Base-by-base conservation (phyloP, 1,284 basidiomycete species). In the Trichosporon faecale region DNA sequence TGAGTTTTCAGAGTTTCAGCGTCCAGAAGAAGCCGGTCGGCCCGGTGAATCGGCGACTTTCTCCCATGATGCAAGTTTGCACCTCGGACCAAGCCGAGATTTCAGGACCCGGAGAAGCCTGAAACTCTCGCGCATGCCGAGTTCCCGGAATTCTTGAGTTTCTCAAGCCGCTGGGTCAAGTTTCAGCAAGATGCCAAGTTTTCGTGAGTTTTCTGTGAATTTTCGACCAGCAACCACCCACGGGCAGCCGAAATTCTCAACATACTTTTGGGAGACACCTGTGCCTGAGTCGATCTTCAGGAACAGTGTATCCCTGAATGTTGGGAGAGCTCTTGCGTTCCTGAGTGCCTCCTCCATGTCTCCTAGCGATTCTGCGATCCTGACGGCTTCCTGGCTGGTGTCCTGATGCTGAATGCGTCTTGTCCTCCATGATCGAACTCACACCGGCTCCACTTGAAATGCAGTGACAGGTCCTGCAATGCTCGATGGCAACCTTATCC, bases 281-380 rank as follows among this genome's bases (percentile, higher is more conserved):
- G 57, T 61, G 57, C 57, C 57, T 61, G 57, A 33, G 29, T n/a
- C 57, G 57, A 61, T 61, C 57, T 61, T 61, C 57, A 61, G 57
- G 57, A 61, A 61, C 57, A 8, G n/a, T 4, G 6, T 7, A 33
- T 12, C 57, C 57, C 23, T n/a, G 18, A 29, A 14, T 18, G 7
- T 29, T 31, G 7, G 31, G 57, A 9, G 3, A 16, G 25, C 11
- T 1, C 18, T 14, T 16, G 27, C 18, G 57, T 33, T 33, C 57
- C 29, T n/a, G 18, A 7, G 14, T 25, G 5, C 21, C 21, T 52
- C 11, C 21, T 25, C 49, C 23, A 11, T 23, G 49, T 12, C 21
- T 52, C 49, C 49, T 52, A 8, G 16, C 18, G 18, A 8, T 44
- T 18, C 40, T 44, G 37, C 18, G 35, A 37, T 37, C 35, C 40